Base-by-base conservation (phyloP, 2,329 filamentous ascomycete genomes). In the Penicillium sp. region DNA sequence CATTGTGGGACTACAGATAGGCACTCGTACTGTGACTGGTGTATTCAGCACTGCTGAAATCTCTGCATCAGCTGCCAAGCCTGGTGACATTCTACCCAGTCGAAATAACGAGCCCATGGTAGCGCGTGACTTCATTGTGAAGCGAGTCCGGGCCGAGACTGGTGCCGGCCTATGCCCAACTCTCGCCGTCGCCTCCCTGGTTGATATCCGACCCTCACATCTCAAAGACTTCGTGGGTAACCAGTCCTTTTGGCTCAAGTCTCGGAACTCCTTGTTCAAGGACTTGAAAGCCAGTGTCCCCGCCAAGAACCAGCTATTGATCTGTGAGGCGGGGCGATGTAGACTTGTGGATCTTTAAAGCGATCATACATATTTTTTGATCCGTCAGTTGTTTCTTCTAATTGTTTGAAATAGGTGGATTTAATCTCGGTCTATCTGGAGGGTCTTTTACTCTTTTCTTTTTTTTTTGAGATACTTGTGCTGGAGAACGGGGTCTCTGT, bases 1-100 rank as follows among this genome's bases (percentile, higher is more conserved):
- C 0, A 86, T 98, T 2, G 91, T 97, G 10, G 86, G 88, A 1
- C 86, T 89, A 4, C 85, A 89, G 61, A 77, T 96, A 3, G 93
- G 93, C 0, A 84, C 88, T 2, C 84, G 84, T 57, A 84, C 84
- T 19, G 73, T 87, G 2, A 83, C 89, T 10, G 79, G 88, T 6
- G 79, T 83, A 1, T 81, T 84, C 8, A 77, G 81, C 46, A 82
- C 68, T 0, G 59, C 70, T 6, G 67, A 70, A 6, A 58, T 72
- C 5, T 58, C 63, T 19, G 49, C 57, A 1, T 45, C 52, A 4
- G 52, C 60, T 28, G 59, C 60, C 4, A 55, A 62, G 13, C 65
- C 51, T n/a, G 60, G 25, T 3, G 65, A 68, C 14, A 61, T 65
- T 37, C 59, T 66, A 6, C 53, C 64, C 45, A 62, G 62, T 42